These are phyloP conservation scores for Pseudocercospora macadamiae DNA, from an alignment of 2,329 filamentous ascomycete genomes.

Conservation along the genomic window DNA sequence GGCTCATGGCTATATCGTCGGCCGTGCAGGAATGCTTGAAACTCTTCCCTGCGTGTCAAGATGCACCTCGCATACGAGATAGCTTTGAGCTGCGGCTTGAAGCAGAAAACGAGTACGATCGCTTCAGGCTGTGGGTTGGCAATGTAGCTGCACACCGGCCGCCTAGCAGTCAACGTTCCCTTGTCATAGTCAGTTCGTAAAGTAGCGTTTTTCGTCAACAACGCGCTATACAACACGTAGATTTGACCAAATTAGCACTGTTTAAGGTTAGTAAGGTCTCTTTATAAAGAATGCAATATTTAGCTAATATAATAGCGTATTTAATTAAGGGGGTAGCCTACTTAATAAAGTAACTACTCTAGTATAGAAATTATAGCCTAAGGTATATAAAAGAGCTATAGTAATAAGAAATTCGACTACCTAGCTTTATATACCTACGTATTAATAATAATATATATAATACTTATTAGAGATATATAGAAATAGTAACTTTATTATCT, in stretches of 20 bases:
- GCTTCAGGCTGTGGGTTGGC: too few species aligned
- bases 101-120: too few species aligned
- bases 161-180: too few species aligned
- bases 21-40: too few species aligned
- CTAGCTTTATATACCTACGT: background rate
- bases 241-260: background rate
- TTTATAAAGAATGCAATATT: background rate
- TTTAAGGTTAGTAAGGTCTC: background rate
- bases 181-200: background rate
- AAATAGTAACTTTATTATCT: background rate
- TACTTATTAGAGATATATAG: background rate
- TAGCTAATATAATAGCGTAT: background rate
- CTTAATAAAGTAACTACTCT: background rate
- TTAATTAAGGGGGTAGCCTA: background rate
- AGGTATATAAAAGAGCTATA: background rate
- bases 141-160: too few species aligned
- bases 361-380: background rate
- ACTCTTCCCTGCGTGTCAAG: too few species aligned
- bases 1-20: too few species aligned
- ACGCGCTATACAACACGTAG: background rate
- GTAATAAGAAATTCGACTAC: background rate
- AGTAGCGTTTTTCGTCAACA: background rate
- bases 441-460: background rate
- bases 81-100: too few species aligned
- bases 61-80: too few species aligned